Evolutionary conservation across 345 rosid genomes (phyloP).

Genomic region (Bretschneidera sinensis): DNA sequence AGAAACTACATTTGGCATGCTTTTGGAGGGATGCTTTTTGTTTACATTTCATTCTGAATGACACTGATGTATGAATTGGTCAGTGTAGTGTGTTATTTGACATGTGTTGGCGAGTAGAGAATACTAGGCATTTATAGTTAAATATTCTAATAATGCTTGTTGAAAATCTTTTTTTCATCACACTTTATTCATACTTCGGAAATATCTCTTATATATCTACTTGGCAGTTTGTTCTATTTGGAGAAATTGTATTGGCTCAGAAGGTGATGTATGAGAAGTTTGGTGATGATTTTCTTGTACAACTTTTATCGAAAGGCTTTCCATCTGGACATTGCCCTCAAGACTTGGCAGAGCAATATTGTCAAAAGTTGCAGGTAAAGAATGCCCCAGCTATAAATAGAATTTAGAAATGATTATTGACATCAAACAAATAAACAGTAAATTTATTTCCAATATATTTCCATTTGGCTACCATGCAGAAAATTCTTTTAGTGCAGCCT

Average conservation of each 20-base stretch:
- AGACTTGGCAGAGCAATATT: slow-evolving; percentile 67
- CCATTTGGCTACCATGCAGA: too few species aligned
- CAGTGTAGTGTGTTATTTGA: neutral
- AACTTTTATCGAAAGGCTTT: slow-evolving; percentile 54
- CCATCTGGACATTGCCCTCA: slow-evolving; percentile 54
- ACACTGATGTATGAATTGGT: too few species aligned
- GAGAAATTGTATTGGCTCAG: slow-evolving; percentile 84
- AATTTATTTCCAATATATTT: too few species aligned
- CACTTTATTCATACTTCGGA: neutral
- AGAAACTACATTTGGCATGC: too few species aligned
- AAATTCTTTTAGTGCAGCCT: too few species aligned
- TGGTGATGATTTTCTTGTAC: slow-evolving; percentile 68
- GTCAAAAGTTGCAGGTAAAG: slow-evolving; percentile 87
- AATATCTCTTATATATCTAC: slow-evolving; percentile 7
- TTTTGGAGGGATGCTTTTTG: too few species aligned
- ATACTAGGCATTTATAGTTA: neutral
- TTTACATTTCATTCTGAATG: too few species aligned
- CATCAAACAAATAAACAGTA: too few species aligned
- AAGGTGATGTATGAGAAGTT: slow-evolving; percentile 91
- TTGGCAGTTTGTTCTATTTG: slow-evolving; percentile 69
- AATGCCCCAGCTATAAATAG: too few species aligned
- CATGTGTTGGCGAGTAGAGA: neutral
- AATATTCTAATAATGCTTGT: neutral
- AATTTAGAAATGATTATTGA: too few species aligned
- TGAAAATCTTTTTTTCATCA: neutral